Percentiles rank a stretch among this genome's conserved stretches.
phyloP scores from a whole-genome alignment of 2,329 filamentous ascomycete genomes.

The Ascochyta clinopodiicola region DNA sequence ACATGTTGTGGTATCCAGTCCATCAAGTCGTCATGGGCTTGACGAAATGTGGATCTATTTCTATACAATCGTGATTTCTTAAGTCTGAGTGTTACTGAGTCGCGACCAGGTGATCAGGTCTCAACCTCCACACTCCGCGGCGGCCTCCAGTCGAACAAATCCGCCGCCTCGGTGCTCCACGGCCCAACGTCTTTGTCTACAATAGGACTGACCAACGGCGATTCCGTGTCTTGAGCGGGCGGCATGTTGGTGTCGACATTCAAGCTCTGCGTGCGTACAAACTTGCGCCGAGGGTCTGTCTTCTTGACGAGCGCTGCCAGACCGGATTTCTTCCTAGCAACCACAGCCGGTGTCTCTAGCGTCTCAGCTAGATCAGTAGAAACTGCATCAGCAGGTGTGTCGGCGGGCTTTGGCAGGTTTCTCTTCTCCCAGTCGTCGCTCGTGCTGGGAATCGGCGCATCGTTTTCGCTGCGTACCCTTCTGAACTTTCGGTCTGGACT shows the following conservation, averaged over 20 bases:
- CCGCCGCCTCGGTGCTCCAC: constrained; percentile 73
- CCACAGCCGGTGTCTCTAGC: background rate
- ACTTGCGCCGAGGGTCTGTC: constrained; percentile 41
- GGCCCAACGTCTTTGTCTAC: constrained; percentile 64
- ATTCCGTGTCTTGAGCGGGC: constrained; percentile 22
- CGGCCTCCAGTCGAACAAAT: constrained; percentile 69
- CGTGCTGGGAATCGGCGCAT: constrained; percentile 40
- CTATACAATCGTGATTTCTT: too few relatives aligned
- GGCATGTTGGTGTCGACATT: constrained; percentile 27
- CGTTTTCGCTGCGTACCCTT: constrained; percentile 42
- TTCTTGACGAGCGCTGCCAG: constrained; percentile 38
- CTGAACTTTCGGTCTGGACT: constrained; percentile 26
- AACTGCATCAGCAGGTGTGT: background rate
- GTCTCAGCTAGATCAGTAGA: background rate
- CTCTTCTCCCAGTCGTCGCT: constrained; percentile 39
- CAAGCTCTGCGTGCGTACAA: constrained; percentile 39
- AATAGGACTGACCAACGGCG: constrained; percentile 46
- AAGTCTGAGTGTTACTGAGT: too few relatives aligned
- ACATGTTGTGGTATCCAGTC: too few relatives aligned
- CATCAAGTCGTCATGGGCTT: too few relatives aligned
- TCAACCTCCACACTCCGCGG: constrained; percentile 27
- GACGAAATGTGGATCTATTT: too few relatives aligned
- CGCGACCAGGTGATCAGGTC: background rate
- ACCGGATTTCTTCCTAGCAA: constrained; percentile 22
- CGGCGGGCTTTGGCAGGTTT: constrained; percentile 27